A percentile compares a stretch with the other conserved stretches of the same genome.
Conservation (phyloP, 371 early-diverging fungal genomes). For the Haplosporangium sp. region DNA sequence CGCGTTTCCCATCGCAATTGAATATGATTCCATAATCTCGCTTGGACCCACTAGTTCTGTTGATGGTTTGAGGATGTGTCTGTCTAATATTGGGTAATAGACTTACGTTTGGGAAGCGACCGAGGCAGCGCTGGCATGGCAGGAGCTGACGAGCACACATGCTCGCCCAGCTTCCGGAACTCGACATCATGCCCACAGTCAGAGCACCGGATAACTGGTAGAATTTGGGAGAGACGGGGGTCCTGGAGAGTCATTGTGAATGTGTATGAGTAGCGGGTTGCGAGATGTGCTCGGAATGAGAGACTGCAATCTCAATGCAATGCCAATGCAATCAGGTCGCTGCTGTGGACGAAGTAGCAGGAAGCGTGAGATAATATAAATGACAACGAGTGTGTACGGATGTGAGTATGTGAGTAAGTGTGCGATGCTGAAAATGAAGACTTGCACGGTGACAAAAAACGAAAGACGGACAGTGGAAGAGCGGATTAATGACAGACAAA, state of each 20-base stretch:
- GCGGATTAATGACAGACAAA: conserved; percentile 3
- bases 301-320: not conserved
- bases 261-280: not conserved
- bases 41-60: too few species aligned
- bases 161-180: conserved; percentile 67
- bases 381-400: not conserved
- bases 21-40: too few species aligned
- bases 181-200: conserved; percentile 73
- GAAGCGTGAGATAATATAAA: not conserved
- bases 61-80: too few species aligned
- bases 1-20: too few species aligned
- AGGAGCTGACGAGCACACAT: conserved; percentile 68
- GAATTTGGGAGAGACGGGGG: conserved; percentile 69
- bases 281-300: not conserved
- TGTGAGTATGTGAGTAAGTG: not conserved
- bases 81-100: not conserved
- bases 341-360: not conserved
- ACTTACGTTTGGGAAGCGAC: conserved; percentile 46
- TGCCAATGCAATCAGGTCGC: not conserved
- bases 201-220: conserved; percentile 71
- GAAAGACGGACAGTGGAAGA: not conserved
- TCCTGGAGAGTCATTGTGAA: conserved; percentile 30
- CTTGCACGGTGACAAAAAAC: not conserved
- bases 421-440: not conserved
- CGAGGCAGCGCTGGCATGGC: conserved; percentile 64